phyloP scores from a whole-genome alignment of 1,284 basidiomycete genomes.

The Cryptococcus sp. region DNA sequence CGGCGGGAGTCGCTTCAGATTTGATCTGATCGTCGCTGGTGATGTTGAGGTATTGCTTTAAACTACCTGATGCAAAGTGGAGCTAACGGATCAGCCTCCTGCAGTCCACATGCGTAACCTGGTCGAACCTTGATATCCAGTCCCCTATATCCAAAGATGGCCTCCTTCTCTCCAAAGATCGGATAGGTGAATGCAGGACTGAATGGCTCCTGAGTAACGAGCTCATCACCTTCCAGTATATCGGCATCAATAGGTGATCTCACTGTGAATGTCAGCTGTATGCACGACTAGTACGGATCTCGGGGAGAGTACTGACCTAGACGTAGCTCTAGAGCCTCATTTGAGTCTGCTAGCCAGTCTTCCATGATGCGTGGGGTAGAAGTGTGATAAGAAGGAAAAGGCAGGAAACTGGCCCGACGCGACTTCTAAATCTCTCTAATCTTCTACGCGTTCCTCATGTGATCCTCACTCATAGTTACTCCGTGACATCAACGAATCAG shows the following conservation, averaged over 20 bases:
- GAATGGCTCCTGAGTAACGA: conserved; percentile 60
- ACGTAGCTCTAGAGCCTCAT: conserved; percentile 65
- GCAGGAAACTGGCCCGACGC: too few relatives aligned
- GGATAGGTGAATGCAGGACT: conserved; percentile 84
- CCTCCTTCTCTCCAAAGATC: conserved; percentile 95
- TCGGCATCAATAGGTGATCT: conserved; percentile 48
- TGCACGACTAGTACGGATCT: neutral
- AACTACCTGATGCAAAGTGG: conserved; percentile 79
- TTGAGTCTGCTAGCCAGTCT: conserved; percentile 58
- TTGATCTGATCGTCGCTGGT: conserved; percentile 63
- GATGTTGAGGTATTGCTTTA: conserved; percentile 71
- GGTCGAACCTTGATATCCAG: conserved; percentile 76
- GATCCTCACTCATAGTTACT: too few relatives aligned
- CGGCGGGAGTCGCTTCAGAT: conserved; percentile 67
- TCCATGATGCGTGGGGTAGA: conserved; percentile 9
- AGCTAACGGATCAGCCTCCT: conserved; percentile 54
- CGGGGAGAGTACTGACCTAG: conserved; percentile 55
- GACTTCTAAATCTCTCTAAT: too few relatives aligned
- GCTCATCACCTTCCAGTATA: conserved; percentile 55
- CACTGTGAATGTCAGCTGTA: conserved; percentile 1
- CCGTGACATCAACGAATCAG: too few relatives aligned
- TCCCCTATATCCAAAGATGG: conserved; percentile 88
- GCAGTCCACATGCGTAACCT: too few relatives aligned
- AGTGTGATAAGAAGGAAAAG: neutral
- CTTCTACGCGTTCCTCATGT: too few relatives aligned